Base-by-base conservation (phyloP, 179 eudicot species). In the Camellia oleifera region DNA sequence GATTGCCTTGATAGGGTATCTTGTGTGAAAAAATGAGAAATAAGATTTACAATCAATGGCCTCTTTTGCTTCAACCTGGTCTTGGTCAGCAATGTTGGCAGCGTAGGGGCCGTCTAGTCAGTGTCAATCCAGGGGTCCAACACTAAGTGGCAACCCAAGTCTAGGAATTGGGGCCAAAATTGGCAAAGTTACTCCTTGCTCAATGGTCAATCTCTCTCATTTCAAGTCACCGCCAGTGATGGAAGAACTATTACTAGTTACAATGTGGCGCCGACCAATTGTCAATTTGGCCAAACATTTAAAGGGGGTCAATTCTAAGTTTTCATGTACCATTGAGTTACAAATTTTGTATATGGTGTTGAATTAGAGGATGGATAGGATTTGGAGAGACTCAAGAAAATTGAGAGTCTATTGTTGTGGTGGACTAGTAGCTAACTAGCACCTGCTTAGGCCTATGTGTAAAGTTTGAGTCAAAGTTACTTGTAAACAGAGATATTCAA, bases 41-140 rank as follows among this genome's bases (percentile, higher is more conserved):
- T 89, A 61, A 83, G 92, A 78, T 89, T 89, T 83, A 89, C 92
- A 62, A 81, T 89, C 75, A 89, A 89, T 44, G 91, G 92, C 13
- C 91, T 86, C 86, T 88, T 89, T 2, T 89, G 86, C 85, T 89
- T 89, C 86, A 89, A 89, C 87, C 66, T 86, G 12, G 92, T 89
- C 26, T 70, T 89, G 11, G 52, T 89, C 44, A 84, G 85, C 71
- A 89, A 88, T 42, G 90, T 88, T 2, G 92, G 78, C 2, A 89
- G 92, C 4, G 90, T 89, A 9, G 92, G 92, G 0, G 92, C 87
- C 45, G 86, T 87, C 46, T 89, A 84, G 32, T 42, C 84, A 0
- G 89, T 84, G 64, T 86, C 88, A 42, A 84, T 87, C 26, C 86
- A 84, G 77, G 92, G 90, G 17, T 87, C 90, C 0, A 88, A 45